These are phyloP conservation scores for Schwanniomyces occidentalis DNA, from an alignment of 805 yeast species.

Conservation along the genomic window DNA sequence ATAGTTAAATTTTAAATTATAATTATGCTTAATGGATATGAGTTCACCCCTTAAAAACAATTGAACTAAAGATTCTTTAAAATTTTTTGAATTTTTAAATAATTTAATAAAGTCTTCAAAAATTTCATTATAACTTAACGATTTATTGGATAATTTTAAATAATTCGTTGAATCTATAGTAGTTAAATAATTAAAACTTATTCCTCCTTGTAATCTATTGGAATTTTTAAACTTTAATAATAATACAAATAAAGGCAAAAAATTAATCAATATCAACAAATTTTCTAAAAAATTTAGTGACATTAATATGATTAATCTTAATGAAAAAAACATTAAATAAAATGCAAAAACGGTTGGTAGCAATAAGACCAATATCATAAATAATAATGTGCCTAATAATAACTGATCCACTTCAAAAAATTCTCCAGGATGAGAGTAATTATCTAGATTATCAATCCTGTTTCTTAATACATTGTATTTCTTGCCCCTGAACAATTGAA, in stretches of 20 bases:
- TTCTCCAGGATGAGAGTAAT: conserved; percentile 22
- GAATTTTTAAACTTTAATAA: conserved; percentile 79
- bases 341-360: conserved; percentile 88
- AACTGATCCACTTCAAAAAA: conserved; percentile 80
- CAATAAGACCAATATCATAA: conserved; percentile 74
- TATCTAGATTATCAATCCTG: conserved; percentile 78
- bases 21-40: conserved; percentile 23
- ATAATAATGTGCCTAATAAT: conserved; percentile 82
- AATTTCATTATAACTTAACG: conserved; percentile 38
- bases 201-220: conserved; percentile 57
- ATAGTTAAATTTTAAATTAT: conserved; percentile 29
- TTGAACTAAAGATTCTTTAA: conserved; percentile 21
- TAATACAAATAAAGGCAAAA: conserved; percentile 83
- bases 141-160: conserved; percentile 33
- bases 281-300: conserved; percentile 57
- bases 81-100: conserved; percentile 29
- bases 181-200: conserved; percentile 30
- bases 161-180: conserved; percentile 20
- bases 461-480: conserved; percentile 81
- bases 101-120: conserved; percentile 31
- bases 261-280: conserved; percentile 65
- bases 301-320: conserved; percentile 53
- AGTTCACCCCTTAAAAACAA: conserved; percentile 29
- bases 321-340: conserved; percentile 67
- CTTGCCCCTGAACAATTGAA: conserved; percentile 85